Evolutionary conservation across 179 eudicot species (phyloP).

Genomic region (Camellia oleifera): DNA sequence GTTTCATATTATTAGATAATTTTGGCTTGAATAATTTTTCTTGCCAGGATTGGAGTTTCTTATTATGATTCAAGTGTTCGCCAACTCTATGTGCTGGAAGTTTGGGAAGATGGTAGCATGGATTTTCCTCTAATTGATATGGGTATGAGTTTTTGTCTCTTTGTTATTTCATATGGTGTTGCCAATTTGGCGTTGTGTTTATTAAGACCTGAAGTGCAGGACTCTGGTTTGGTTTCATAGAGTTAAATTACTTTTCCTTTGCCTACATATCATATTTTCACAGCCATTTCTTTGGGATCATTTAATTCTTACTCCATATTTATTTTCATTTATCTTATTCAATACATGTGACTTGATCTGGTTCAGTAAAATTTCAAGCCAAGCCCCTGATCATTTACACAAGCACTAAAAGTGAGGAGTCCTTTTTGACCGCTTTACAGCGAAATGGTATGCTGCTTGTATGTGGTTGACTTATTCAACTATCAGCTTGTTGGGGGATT

Average conservation of each 20-base stretch:
- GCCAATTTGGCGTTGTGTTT: not conserved
- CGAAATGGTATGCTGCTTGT: constrained; percentile 52
- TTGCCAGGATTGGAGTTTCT: constrained; percentile 77
- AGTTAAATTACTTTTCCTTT: not conserved
- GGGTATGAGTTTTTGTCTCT: constrained; percentile 43
- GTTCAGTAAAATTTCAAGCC: constrained; percentile 90
- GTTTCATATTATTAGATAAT: not conserved
- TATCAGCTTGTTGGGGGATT: constrained; percentile 16
- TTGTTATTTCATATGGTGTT: not conserved
- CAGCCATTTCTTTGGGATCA: constrained; percentile 10
- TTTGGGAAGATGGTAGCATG: constrained; percentile 79
- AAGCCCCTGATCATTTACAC: constrained; percentile 78
- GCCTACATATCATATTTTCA: not conserved
- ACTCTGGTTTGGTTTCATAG: too few species aligned
- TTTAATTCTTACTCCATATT: not conserved
- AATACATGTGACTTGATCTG: constrained; percentile 3
- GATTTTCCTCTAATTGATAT: constrained; percentile 76
- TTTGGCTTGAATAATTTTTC: not conserved
- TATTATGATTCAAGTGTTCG: constrained; percentile 73
- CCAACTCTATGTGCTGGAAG: constrained; percentile 86
- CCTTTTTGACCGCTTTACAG: constrained; percentile 78
- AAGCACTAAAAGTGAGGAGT: constrained; percentile 87
- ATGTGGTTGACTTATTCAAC: constrained; percentile 11
- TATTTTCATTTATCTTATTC: not conserved
- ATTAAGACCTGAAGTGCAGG: not conserved